Evolutionary conservation across 2,329 filamentous ascomycete genomes (phyloP).

Genomic region (Acrocalymma vagum): DNA sequence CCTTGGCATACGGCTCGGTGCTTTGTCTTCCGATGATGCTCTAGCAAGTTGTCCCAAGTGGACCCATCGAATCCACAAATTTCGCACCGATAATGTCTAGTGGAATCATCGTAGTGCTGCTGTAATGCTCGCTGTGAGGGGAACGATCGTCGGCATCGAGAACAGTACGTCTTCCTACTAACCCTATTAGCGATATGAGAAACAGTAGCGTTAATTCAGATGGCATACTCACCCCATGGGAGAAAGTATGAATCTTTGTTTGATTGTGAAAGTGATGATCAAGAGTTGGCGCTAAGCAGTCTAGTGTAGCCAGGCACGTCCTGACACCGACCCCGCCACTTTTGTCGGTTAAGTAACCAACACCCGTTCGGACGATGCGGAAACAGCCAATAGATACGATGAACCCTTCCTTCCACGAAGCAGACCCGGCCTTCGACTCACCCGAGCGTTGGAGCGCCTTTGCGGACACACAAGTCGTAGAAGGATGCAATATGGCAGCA

Average conservation of each 20-base stretch:
- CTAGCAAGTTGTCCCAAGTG: constrained; percentile 14
- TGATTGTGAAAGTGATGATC: too few relatives aligned
- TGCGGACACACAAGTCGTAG: constrained; percentile 7
- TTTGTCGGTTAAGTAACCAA: too few relatives aligned
- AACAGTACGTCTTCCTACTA: constrained; percentile 1
- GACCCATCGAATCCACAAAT: constrained; percentile 14
- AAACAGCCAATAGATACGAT: constrained; percentile 4
- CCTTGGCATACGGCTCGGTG: constrained; percentile 16
- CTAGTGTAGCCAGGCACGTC: too few relatives aligned
- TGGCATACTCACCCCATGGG: too few relatives aligned
- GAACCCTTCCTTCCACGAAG: constrained; percentile 6
- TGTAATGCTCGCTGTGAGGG: constrained; percentile 1
- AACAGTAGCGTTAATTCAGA: too few relatives aligned
- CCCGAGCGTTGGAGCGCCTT: constrained; percentile 8
- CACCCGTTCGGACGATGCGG: too few relatives aligned
- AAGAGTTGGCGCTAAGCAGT: too few relatives aligned
- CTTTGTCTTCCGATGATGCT: constrained; percentile 15
- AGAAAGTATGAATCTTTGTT: too few relatives aligned
- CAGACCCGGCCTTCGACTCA: constrained; percentile 5
- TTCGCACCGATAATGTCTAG: constrained; percentile 15
- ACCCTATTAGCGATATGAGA: not conserved
- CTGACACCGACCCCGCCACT: too few relatives aligned
- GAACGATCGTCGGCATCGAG: constrained; percentile 1
- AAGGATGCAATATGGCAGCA: constrained; percentile 1
- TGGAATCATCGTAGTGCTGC: constrained; percentile 16